Conservation (phyloP, 1,139 yeast species). For the Saccharomyces hybrid region DNA sequence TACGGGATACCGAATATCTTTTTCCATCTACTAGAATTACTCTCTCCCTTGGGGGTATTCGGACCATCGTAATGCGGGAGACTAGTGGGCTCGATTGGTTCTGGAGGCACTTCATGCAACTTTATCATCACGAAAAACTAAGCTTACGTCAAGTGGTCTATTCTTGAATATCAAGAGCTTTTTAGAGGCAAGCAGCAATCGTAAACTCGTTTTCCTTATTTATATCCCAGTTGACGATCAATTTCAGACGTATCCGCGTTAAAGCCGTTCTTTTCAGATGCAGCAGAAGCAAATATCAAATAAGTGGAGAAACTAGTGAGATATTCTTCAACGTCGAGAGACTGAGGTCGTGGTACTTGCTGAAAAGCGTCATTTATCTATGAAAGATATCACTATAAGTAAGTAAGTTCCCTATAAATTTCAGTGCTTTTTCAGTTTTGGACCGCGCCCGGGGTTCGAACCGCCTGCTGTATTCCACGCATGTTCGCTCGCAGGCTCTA, state of each 20-base stretch:
- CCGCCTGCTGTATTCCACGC: neutral
- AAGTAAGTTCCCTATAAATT: neutral
- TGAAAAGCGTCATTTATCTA: neutral
- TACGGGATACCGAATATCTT: neutral
- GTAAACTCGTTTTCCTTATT: neutral
- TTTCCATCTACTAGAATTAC: neutral
- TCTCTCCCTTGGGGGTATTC: conserved; percentile 1
- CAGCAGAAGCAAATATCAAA: neutral
- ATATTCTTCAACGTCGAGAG: neutral
- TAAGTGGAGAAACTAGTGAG: neutral
- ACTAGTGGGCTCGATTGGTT: conserved; percentile 11
- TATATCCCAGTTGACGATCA: neutral
- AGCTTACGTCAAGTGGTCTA: neutral
- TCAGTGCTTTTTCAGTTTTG: neutral
- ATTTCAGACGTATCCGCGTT: neutral
- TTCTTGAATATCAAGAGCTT: neutral
- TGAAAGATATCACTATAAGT: too few relatives aligned
- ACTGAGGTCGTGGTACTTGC: neutral
- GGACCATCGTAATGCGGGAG: conserved; percentile 7
- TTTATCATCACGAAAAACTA: conserved; percentile 5
- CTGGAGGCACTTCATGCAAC: conserved; percentile 15
- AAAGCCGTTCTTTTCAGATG: neutral
- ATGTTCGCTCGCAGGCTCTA: neutral
- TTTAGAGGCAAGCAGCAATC: neutral
- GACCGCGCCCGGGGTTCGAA: neutral